Evolutionary conservation across 2,329 filamentous ascomycete species (phyloP).

Genomic region (Alternaria solani): DNA sequence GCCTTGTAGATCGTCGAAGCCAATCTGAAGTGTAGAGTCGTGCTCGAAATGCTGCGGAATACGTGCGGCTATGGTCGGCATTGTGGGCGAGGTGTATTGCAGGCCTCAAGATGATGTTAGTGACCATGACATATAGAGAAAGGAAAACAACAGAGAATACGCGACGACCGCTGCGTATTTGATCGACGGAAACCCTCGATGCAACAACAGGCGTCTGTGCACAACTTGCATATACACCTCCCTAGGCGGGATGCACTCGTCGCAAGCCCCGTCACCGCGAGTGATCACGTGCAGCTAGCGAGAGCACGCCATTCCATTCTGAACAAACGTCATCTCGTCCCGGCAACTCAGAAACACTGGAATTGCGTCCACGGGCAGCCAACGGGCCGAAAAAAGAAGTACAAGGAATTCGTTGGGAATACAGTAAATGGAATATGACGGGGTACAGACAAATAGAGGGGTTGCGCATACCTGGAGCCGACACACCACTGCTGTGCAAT

Average conservation of each 20-base stretch:
- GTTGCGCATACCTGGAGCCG: conserved; percentile 34
- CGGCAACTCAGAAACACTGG: conserved; percentile 22
- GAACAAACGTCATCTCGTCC: conserved; percentile 34
- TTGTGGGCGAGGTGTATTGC: conserved; percentile 38
- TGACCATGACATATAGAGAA: conserved; percentile 18
- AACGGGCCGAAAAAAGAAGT: conserved; percentile 12
- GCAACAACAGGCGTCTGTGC: conserved; percentile 10
- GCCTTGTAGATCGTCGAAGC: conserved; percentile 41
- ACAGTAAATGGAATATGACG: conserved; percentile 9
- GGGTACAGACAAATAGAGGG: conserved; percentile 8
- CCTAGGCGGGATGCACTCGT: conserved; percentile 24
- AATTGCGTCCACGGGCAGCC: conserved; percentile 20
- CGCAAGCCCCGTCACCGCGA: conserved; percentile 16
- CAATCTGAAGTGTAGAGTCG: conserved; percentile 28
- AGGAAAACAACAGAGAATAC: not conserved
- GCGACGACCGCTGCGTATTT: conserved; percentile 10
- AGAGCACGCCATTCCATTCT: conserved; percentile 29
- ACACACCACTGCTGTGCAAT: conserved; percentile 31
- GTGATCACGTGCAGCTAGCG: conserved; percentile 29
- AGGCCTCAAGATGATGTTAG: conserved; percentile 42
- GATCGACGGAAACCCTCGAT: conserved; percentile 1
- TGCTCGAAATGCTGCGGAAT: conserved; percentile 36
- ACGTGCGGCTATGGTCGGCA: conserved; percentile 41
- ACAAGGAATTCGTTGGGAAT: conserved; percentile 7
- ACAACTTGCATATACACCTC: conserved; percentile 28